These are phyloP conservation scores for Echinochloa phyllopogon DNA, from an alignment of 176 grass and related monocot species.

Conservation along the genomic window DNA sequence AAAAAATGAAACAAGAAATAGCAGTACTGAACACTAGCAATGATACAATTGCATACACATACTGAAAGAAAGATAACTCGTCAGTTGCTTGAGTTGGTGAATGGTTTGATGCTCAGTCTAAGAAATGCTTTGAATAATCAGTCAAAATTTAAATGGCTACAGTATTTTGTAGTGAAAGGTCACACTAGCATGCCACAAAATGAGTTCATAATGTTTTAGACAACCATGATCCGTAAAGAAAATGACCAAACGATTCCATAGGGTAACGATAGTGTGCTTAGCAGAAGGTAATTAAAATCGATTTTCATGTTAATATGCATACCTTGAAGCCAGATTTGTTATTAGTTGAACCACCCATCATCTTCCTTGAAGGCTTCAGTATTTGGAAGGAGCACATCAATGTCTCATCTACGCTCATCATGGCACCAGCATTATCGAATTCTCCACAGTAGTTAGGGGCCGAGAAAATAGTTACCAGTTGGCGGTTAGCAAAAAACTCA, in stretches of 20 bases:
- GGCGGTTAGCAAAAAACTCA: constrained; percentile 71
- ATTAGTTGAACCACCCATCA: constrained; percentile 47
- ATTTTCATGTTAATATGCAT: not conserved
- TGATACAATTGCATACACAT: not conserved
- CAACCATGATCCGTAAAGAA: not conserved
- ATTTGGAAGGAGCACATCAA: constrained; percentile 84
- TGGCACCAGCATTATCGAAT: constrained; percentile 84
- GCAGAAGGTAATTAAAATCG: constrained; percentile 14
- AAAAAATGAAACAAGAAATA: not conserved
- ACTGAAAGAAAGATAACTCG: not conserved
- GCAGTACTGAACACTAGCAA: not conserved
- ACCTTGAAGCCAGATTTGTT: constrained; percentile 69
- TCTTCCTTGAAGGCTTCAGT: constrained; percentile 62
- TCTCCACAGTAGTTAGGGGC: constrained; percentile 83
- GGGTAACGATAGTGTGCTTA: constrained; percentile 12
- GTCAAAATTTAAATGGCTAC: not conserved
- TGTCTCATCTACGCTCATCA: constrained; percentile 82
- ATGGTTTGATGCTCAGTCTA: not conserved
- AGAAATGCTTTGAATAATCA: constrained; percentile 23
- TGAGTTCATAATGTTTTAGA: constrained; percentile 2
- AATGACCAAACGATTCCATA: not conserved
- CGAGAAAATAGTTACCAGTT: constrained; percentile 76
- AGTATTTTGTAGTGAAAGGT: not conserved
- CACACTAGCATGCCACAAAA: constrained; percentile 4
- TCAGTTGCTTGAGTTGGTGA: not conserved